Percentiles rank a stretch among this genome's conserved stretches.
phyloP scores from a whole-genome alignment of 2,329 filamentous ascomycete species.

The Dothideomycetes sp. region DNA sequence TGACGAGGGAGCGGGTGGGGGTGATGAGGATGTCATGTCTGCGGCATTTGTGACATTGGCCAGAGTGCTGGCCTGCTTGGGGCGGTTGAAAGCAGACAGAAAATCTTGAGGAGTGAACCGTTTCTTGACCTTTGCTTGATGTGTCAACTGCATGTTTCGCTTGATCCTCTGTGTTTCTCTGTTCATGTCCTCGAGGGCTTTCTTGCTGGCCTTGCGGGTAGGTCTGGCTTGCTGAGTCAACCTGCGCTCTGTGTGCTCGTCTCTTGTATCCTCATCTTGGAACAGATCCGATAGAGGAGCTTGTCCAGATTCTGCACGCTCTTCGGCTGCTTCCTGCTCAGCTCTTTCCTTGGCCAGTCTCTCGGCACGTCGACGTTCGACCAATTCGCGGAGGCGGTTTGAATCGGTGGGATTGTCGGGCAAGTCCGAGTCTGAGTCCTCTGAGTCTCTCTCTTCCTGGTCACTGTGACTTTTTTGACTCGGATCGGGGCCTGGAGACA shows the following conservation, averaged over 20 bases:
- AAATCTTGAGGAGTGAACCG: constrained; percentile 77
- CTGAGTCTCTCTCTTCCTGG: not conserved
- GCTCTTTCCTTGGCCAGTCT: constrained; percentile 56
- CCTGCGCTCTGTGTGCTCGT: constrained; percentile 33
- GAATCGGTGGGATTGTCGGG: constrained; percentile 29
- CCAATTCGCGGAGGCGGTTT: constrained; percentile 57
- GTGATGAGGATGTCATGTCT: constrained; percentile 17
- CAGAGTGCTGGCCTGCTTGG: constrained; percentile 30
- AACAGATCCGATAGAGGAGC: constrained; percentile 16
- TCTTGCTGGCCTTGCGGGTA: constrained; percentile 82
- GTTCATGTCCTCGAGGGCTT: constrained; percentile 88
- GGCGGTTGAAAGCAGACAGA: constrained; percentile 59
- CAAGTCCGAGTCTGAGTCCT: constrained; percentile 21
- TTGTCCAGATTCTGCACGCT: constrained; percentile 12
- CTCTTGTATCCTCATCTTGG: constrained; percentile 45
- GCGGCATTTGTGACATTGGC: constrained; percentile 33
- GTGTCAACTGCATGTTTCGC: constrained; percentile 81
- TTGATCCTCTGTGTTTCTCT: constrained; percentile 87
- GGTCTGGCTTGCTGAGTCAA: constrained; percentile 62
- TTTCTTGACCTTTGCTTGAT: constrained; percentile 80
- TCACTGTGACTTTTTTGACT: not conserved
- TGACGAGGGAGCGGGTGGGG: constrained; percentile 46
- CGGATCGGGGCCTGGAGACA: constrained; percentile 10
- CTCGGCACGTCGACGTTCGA: constrained; percentile 65
- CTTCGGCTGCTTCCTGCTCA: constrained; percentile 36